Percentiles rank a stretch among this genome's conserved stretches.
phyloP scores from a whole-genome alignment of 2,329 filamentous ascomycete species.

The Colletotrichum nymphaeae region DNA sequence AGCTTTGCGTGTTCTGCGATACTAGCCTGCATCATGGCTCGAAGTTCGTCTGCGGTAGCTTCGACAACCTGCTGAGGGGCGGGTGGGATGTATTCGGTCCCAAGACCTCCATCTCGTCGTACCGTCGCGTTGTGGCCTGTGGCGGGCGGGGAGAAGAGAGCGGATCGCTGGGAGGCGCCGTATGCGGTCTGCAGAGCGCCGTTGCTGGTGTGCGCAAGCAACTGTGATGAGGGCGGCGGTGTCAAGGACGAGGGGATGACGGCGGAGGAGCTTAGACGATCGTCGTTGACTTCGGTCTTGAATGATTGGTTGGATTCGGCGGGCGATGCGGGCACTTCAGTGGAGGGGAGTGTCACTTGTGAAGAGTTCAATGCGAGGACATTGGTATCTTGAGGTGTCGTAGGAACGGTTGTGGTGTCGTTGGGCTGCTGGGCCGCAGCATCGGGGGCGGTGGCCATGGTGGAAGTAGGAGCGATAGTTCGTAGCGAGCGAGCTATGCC shows the following conservation, averaged over 20 bases:
- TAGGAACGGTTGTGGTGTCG: constrained; percentile 42
- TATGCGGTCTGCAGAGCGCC: constrained; percentile 41
- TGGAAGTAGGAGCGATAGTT: constrained; percentile 21
- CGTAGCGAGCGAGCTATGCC: not conserved
- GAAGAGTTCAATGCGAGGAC: constrained; percentile 50
- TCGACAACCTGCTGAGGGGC: constrained; percentile 61
- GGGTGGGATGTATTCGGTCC: constrained; percentile 58
- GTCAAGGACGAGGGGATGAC: constrained; percentile 69
- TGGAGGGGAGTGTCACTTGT: constrained; percentile 67
- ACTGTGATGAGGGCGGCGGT: constrained; percentile 67
- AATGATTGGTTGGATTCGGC: constrained; percentile 61
- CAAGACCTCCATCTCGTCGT: constrained; percentile 38
- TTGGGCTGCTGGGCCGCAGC: constrained; percentile 47
- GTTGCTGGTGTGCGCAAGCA: constrained; percentile 46
- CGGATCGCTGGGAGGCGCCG: constrained; percentile 58
- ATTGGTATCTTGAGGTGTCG: constrained; percentile 45
- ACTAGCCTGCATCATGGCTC: constrained; percentile 64
- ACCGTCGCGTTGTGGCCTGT: constrained; percentile 52
- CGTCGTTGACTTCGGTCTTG: constrained; percentile 62
- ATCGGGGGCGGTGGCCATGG: constrained; percentile 51
- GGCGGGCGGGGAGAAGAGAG: constrained; percentile 65
- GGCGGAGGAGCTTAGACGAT: constrained; percentile 51
- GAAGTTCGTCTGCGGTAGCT: constrained; percentile 66
- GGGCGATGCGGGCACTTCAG: constrained; percentile 66
- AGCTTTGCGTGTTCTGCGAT: constrained; percentile 68